Conservation (phyloP, 2,329 filamentous ascomycete species). For the Periconia sp. region DNA sequence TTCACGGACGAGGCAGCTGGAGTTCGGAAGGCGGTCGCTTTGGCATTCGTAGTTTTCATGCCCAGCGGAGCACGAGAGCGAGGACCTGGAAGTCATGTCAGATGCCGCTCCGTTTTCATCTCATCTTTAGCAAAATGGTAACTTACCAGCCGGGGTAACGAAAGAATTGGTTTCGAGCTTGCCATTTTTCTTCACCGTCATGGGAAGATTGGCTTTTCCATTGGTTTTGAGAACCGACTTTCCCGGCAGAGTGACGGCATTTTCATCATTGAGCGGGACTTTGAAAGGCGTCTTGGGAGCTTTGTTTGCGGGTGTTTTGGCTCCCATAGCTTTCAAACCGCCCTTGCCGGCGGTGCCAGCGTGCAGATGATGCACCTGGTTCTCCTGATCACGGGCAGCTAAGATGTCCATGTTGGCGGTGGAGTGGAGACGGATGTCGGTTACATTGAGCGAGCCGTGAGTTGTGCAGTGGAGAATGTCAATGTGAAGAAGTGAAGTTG, state of each 20-base stretch:
- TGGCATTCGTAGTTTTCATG: conserved; percentile 95
- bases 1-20: conserved; percentile 64
- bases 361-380: conserved; percentile 75
- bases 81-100: conserved; percentile 50
- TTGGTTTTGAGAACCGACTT: conserved; percentile 62
- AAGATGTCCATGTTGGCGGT: conserved; percentile 62
- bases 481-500: conserved; percentile 9
- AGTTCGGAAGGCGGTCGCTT: conserved; percentile 68
- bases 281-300: conserved; percentile 83
- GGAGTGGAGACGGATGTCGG: not conserved
- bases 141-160: conserved; percentile 75
- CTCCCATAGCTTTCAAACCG: conserved; percentile 59
- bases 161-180: conserved; percentile 65
- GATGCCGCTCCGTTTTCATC: conserved; percentile 4
- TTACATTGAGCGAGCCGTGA: conserved; percentile 35
- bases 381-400: conserved; percentile 81
- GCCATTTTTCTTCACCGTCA: conserved; percentile 54
- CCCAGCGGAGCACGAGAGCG: conserved; percentile 80
- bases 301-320: conserved; percentile 78
- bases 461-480: conserved; percentile 7
- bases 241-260: conserved; percentile 64
- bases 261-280: conserved; percentile 80
- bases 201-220: conserved; percentile 58
- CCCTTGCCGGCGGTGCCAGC: conserved; percentile 71
- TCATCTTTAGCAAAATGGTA: not conserved